Conservation (phyloP, 768 basidiomycete genomes). For the Lactarius akahatsu region DNA sequence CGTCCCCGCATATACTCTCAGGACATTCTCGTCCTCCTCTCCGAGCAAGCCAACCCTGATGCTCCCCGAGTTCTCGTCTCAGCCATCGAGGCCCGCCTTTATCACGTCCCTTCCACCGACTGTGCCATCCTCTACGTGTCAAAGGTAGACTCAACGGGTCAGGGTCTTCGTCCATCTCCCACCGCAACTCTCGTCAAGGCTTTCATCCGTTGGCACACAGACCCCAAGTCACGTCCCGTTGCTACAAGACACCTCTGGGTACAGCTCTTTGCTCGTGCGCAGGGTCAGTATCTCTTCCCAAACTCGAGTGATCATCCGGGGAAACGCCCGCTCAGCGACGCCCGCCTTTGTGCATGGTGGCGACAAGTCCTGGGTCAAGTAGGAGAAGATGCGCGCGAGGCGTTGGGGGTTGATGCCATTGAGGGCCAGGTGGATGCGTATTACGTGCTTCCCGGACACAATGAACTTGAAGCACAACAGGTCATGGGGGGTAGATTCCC, state of each 20-base stretch:
- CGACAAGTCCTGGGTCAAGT: constrained; percentile 66
- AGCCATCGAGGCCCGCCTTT: constrained; percentile 72
- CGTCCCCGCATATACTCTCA: constrained; percentile 68
- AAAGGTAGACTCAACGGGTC: constrained; percentile 93
- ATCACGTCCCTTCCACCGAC: not conserved
- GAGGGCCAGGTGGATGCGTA: constrained; percentile 43
- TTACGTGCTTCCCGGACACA: constrained; percentile 71
- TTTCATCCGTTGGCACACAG: constrained; percentile 44
- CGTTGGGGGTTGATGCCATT: constrained; percentile 20
- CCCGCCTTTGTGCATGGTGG: constrained; percentile 92
- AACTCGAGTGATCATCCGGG: constrained; percentile 69
- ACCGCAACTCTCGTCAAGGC: constrained; percentile 67
- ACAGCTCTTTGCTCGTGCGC: constrained; percentile 69
- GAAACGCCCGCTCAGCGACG: constrained; percentile 76
- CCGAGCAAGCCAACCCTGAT: constrained; percentile 54
- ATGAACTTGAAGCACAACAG: constrained; percentile 62
- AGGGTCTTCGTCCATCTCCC: constrained; percentile 60
- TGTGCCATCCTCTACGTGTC: constrained; percentile 58
- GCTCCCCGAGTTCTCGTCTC: constrained; percentile 60
- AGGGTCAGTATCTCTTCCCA: constrained; percentile 91
- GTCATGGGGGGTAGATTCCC: constrained; percentile 46
- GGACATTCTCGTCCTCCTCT: constrained; percentile 74
- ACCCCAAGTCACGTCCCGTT: constrained; percentile 37
- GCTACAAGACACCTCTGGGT: constrained; percentile 2
- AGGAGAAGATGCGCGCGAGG: constrained; percentile 39